Percentiles rank a stretch among this genome's conserved stretches.
These are phyloP conservation scores for Penicillium simplicissimum DNA, from an alignment of 495 filamentous ascomycete species.

Conservation along the genomic window DNA sequence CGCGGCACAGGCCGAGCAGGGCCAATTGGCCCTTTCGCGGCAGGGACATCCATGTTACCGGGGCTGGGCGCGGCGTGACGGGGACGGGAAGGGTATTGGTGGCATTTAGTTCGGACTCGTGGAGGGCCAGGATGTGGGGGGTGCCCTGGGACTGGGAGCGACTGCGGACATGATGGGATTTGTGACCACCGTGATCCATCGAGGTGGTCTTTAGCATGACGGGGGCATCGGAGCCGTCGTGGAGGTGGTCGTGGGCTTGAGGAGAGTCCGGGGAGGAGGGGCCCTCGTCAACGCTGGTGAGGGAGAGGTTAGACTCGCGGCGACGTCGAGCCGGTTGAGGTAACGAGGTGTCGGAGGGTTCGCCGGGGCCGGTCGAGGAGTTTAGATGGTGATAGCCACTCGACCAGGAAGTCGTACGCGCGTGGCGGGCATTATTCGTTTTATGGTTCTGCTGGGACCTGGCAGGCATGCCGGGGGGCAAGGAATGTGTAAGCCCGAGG, in stretches of 20 bases:
- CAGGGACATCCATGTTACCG: slow-evolving; percentile 67
- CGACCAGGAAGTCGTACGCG: slow-evolving; percentile 45
- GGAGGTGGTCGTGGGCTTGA: neutral
- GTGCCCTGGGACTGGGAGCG: slow-evolving; percentile 40
- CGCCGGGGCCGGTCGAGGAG: slow-evolving; percentile 25
- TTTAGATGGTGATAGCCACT: slow-evolving; percentile 36
- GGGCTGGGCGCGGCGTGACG: slow-evolving; percentile 27
- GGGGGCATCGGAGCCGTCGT: slow-evolving; percentile 25
- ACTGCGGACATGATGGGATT: slow-evolving; percentile 34
- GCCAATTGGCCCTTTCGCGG: slow-evolving; percentile 74
- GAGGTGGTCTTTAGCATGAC: slow-evolving; percentile 39
- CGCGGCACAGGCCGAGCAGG: slow-evolving; percentile 69
- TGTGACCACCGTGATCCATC: slow-evolving; percentile 32
- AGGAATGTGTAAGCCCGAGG: slow-evolving; percentile 13
- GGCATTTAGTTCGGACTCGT: slow-evolving; percentile 20
- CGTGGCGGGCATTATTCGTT: slow-evolving; percentile 41
- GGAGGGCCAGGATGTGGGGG: slow-evolving; percentile 23
- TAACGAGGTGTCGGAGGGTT: slow-evolving; percentile 29
- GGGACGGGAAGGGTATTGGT: slow-evolving; percentile 11
- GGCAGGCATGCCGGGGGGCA: slow-evolving; percentile 31
- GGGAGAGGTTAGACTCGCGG: slow-evolving; percentile 41
- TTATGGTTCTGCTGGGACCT: slow-evolving; percentile 26
- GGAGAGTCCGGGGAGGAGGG: slow-evolving; percentile 32
- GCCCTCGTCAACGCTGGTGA: slow-evolving; percentile 40
- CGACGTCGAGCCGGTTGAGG: slow-evolving; percentile 35